Percentiles rank a stretch among this genome's conserved stretches.
phyloP scores from a whole-genome alignment of 192 early-diverging fungal genomes.

The Coemansia sp. region DNA sequence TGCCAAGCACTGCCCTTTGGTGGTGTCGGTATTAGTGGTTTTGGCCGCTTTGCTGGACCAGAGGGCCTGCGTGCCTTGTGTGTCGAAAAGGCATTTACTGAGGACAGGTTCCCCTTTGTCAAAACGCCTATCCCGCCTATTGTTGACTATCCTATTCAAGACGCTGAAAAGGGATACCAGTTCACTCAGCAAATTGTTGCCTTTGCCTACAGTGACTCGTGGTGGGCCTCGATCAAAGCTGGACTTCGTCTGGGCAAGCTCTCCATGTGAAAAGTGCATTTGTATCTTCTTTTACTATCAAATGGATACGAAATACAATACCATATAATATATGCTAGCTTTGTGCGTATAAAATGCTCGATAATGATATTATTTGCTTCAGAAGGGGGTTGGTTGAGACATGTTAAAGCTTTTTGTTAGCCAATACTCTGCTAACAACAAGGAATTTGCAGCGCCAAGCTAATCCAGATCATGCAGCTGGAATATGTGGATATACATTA shows the following conservation, averaged over 20 bases:
- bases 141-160: constrained; percentile 74
- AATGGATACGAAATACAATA: no score
- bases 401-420: no score
- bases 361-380: no score
- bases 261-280: constrained; percentile 29
- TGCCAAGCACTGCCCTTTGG: constrained; percentile 84
- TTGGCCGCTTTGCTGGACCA: constrained; percentile 74
- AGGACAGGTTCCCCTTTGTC: constrained; percentile 70
- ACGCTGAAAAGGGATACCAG: constrained; percentile 56
- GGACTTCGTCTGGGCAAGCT: constrained; percentile 59
- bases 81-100: constrained; percentile 70
- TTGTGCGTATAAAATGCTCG: no score
- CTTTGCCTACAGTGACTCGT: constrained; percentile 57
- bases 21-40: constrained; percentile 77
- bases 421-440: no score
- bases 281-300: no score
- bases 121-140: constrained; percentile 76
- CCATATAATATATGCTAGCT: no score
- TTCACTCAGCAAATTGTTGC: constrained; percentile 63
- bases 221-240: constrained; percentile 58
- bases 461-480: no score
- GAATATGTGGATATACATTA: no score
- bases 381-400: no score
- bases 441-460: no score
- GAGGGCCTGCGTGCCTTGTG: constrained; percentile 77